Evolutionary conservation across 768 basidiomycete species (phyloP).

Genomic region (Pleurotus citrinopileatus): DNA sequence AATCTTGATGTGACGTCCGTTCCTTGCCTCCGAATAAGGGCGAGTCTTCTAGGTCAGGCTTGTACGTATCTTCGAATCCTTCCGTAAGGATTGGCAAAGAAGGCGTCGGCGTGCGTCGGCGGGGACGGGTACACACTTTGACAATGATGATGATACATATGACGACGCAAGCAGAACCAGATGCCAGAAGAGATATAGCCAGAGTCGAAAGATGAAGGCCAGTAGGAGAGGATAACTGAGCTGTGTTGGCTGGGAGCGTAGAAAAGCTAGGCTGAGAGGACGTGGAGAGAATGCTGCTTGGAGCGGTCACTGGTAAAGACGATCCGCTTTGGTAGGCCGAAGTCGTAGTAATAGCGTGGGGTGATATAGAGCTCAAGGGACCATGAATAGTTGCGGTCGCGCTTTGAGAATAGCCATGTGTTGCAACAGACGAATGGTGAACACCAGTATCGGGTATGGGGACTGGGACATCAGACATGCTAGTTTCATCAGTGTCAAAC

Average conservation of each 20-base stretch:
- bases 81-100: slow-evolving; percentile 74
- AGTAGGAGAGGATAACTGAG: slow-evolving; percentile 1
- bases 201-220: slow-evolving; percentile 42
- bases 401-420: slow-evolving; percentile 19
- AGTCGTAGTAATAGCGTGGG: background rate
- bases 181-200: slow-evolving; percentile 49
- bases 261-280: slow-evolving; percentile 1
- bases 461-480: slow-evolving; percentile 35
- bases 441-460: slow-evolving; percentile 45
- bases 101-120: slow-evolving; percentile 57
- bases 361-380: too few species aligned
- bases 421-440: slow-evolving; percentile 15
- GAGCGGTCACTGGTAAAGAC: slow-evolving; percentile 14
- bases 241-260: slow-evolving; percentile 12
- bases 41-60: slow-evolving; percentile 51
- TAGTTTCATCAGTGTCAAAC: slow-evolving; percentile 27
- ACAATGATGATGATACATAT: slow-evolving; percentile 45
- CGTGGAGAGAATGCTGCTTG: background rate
- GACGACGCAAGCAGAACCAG: slow-evolving; percentile 48
- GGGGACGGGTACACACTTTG: slow-evolving; percentile 47
- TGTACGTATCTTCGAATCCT: slow-evolving; percentile 43
- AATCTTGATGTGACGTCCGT: slow-evolving; percentile 43
- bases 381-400: background rate
- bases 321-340: background rate
- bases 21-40: slow-evolving; percentile 81